Conservation (phyloP, 108 stramenopile species). For the Skeletonema menzelii region DNA sequence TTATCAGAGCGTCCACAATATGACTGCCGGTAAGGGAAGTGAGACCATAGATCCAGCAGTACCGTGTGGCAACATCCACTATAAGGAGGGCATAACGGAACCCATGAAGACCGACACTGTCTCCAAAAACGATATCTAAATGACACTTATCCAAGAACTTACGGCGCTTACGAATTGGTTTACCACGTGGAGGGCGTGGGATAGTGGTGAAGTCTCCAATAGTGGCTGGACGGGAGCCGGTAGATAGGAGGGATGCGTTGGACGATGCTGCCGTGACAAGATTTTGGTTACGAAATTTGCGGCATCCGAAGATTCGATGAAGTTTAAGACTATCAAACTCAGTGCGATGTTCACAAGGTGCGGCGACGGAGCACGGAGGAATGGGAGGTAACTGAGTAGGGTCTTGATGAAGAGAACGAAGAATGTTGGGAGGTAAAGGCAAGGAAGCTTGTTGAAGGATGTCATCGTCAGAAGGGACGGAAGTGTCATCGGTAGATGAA, state of each 20-base stretch:
- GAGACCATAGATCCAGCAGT: constrained; percentile 17
- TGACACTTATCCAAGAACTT: constrained; percentile 12
- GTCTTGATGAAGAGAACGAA: neutral
- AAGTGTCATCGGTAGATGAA: no score
- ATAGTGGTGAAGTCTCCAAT: constrained; percentile 14
- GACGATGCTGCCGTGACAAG: constrained; percentile 1
- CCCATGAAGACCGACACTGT: constrained; percentile 13
- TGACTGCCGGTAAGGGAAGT: neutral
- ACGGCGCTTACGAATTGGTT: neutral
- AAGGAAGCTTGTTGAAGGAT: no score
- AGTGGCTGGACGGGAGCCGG: constrained; percentile 2
- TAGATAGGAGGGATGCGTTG: constrained; percentile 8
- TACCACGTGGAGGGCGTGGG: neutral
- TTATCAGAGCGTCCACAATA: constrained; percentile 2
- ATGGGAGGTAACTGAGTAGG: neutral
- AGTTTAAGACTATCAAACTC: neutral
- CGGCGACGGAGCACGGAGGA: neutral
- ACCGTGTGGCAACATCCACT: constrained; percentile 14
- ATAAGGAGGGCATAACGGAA: constrained; percentile 17
- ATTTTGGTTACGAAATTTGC: constrained; percentile 1
- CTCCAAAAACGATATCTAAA: constrained; percentile 21
- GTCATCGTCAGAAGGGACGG: no score
- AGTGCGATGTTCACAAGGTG: constrained; percentile 6
- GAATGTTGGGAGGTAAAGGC: no score
- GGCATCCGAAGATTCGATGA: constrained; percentile 7